Evolutionary conservation across 1,284 basidiomycete genomes (phyloP), one percentile per base, ranked within the genome.

Genomic region (Entoloma clypeatum): DNA sequence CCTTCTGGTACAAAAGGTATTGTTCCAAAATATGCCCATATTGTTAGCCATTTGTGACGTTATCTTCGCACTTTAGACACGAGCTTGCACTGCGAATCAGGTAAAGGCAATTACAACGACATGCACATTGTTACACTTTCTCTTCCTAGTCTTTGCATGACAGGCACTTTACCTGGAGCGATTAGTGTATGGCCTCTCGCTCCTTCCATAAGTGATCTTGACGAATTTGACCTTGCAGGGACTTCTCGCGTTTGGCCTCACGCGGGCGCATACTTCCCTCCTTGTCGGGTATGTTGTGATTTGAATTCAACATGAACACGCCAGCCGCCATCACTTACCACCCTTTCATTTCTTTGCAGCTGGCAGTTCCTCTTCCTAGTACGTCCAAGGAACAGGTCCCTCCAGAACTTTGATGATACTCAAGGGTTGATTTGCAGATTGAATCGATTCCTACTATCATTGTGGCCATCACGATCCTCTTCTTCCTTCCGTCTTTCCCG

Each of bases 281-380:
- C 57, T 77, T 1, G 50, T 44, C 24, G 74, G 74, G 70, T 75
- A 47, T 31, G 63, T 55, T 28, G 10, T 17, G 7, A 22, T 5
- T 31, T 8, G 13, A 16, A 22, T 7, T 9, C 7, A n/a, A n/a
- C 4, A 25, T 22, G 13, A 33, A 13, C 23, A n/a, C n/a, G n/a
- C n/a, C n/a, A n/a, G n/a, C n/a, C n/a, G n/a, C n/a, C 7, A 24
- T 5, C 5, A 21, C 10, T 31, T 14, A n/a, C n/a, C 4, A 28
- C 40, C 36, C 8, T 13, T 18, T 6, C 24, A 39, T 28, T 22
- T 34, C 13, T 32, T 31, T 38, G 1, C 42, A 74, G 72, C 45
- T 77, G 74, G 75, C 74, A 77, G 50, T 77, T 77, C 50, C 63
- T 77, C n/a, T 77, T 74, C 57, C 60, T 77, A 13, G 73, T 75